These are phyloP conservation scores for Fusarium sp. DNA, from an alignment of 2,329 filamentous ascomycete genomes.

Conservation along the genomic window DNA sequence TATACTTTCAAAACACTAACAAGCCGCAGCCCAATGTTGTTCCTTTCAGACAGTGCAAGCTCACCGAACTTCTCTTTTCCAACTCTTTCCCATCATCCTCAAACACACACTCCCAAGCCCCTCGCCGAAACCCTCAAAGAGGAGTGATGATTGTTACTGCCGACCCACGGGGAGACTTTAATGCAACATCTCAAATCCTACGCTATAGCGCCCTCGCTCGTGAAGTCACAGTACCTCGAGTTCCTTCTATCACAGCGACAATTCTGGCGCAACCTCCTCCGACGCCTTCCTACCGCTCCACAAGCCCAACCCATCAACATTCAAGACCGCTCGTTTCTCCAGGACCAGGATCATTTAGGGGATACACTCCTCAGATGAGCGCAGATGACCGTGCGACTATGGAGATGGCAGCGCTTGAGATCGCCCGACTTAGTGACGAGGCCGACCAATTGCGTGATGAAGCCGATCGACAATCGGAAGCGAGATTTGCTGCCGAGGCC, in stretches of 20 bases:
- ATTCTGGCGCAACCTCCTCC: conserved; percentile 62
- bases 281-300: conserved; percentile 41
- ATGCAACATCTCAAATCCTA: conserved; percentile 95
- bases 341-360: conserved; percentile 53
- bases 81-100: conserved; percentile 81
- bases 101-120: conserved; percentile 52
- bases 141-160: conserved; percentile 97
- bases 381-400: conserved; percentile 76
- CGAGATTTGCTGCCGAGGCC: conserved; percentile 78
- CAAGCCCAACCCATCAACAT: conserved; percentile 53
- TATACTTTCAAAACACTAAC: too few relatives aligned
- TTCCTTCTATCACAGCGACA: conserved; percentile 83
- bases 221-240: conserved; percentile 90
- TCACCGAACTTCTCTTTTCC: conserved; percentile 88
- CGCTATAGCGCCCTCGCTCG: conserved; percentile 93
- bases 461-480: conserved; percentile 77
- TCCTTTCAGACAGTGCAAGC: conserved; percentile 85
- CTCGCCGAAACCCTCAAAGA: conserved; percentile 79
- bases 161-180: conserved; percentile 93
- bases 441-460: conserved; percentile 79
- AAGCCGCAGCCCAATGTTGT: conserved; percentile 74
- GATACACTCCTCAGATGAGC: conserved; percentile 56
- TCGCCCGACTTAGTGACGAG: conserved; percentile 78
- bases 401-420: conserved; percentile 84
- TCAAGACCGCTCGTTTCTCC: conserved; percentile 58